phyloP scores from a whole-genome alignment of 163 green algal genomes.

The Chloromonas sp. region DNA sequence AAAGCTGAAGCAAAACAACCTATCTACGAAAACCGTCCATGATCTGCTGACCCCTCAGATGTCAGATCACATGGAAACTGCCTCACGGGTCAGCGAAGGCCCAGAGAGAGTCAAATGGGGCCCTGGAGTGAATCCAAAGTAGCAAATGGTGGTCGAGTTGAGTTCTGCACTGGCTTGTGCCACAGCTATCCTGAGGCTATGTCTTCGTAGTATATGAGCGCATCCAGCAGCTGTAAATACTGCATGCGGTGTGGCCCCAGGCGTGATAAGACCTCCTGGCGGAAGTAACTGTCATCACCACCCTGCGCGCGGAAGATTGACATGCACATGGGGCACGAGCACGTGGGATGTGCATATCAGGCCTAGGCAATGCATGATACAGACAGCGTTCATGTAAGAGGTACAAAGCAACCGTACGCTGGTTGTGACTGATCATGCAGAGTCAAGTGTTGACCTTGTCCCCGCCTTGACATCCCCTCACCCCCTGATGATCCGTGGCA shows the following conservation, averaged over 20 bases:
- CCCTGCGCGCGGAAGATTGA: background rate
- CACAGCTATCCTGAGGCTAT: background rate
- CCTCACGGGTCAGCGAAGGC: too few species aligned
- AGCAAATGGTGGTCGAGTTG: too few species aligned
- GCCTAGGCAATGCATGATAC: background rate
- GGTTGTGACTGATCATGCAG: background rate
- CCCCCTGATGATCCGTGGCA: too few species aligned
- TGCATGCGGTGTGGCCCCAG: conserved; percentile 35
- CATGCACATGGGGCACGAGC: background rate
- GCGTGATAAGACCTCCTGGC: conserved; percentile 28
- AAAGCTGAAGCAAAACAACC: too few species aligned
- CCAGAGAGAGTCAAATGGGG: too few species aligned
- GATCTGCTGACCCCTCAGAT: too few species aligned
- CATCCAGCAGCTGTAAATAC: conserved; percentile 38
- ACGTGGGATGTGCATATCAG: background rate
- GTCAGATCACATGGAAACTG: too few species aligned
- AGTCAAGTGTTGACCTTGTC: too few species aligned
- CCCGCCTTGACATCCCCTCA: too few species aligned
- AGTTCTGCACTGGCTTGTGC: too few species aligned
- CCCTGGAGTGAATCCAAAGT: too few species aligned
- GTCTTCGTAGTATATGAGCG: conserved; percentile 41
- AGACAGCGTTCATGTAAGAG: background rate
- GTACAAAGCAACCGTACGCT: background rate
- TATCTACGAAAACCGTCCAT: too few species aligned
- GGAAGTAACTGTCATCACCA: conserved; percentile 27